Percentiles rank a stretch among this genome's conserved stretches.
Conservation (phyloP, 1,284 basidiomycete genomes). For the Trametes pubescens region DNA sequence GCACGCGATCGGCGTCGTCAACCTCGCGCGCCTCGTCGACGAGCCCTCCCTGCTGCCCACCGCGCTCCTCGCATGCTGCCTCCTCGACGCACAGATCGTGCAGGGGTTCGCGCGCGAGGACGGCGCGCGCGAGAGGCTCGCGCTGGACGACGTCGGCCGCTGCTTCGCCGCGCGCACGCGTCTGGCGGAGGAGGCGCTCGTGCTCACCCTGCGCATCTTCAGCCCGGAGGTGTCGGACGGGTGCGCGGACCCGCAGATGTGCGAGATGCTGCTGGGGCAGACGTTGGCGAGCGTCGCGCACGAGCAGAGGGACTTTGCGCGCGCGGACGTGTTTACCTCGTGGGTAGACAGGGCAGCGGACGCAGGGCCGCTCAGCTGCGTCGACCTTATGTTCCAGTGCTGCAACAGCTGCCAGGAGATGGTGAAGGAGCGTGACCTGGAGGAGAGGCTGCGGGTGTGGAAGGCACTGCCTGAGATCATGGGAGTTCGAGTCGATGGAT, state of each 20-base stretch:
- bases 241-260: too few species aligned
- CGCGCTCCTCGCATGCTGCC: not conserved
- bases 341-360: too few species aligned
- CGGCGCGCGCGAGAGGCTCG: slow-evolving; percentile 6
- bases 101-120: slow-evolving; percentile 10
- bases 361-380: too few species aligned
- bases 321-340: too few species aligned
- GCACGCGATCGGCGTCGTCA: slow-evolving; percentile 8
- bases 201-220: too few species aligned
- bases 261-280: too few species aligned
- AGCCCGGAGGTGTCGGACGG: too few species aligned
- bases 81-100: slow-evolving; percentile 1
- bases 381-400: too few species aligned
- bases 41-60: not conserved
- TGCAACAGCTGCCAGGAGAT: too few species aligned
- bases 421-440: not conserved
- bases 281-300: too few species aligned
- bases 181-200: too few species aligned
- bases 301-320: too few species aligned
- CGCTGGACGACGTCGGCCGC: not conserved
- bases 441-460: not conserved
- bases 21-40: slow-evolving; percentile 1
- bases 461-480: not conserved
- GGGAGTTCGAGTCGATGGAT: not conserved
- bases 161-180: not conserved